Evolutionary conservation across 2,329 filamentous ascomycete genomes (phyloP), one percentile per base, ranked within the genome.

Genomic region (Sclerotinia spermophila): DNA sequence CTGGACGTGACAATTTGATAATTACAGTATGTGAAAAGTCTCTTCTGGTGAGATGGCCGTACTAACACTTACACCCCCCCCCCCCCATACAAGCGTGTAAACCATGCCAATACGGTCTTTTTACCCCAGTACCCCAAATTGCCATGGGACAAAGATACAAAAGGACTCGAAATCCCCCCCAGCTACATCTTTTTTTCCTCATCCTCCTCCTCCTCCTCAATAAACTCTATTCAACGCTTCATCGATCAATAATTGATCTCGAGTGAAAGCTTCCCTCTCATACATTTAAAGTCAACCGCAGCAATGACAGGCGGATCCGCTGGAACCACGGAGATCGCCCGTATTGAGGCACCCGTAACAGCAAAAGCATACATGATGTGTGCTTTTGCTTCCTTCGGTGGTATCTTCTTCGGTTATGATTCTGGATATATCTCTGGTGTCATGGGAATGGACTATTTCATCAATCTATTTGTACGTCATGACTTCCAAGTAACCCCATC

Each of bases 351-450:
- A 19, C 89, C 89, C 75, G 86, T 91, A 76, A 91, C 89, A 74
- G 81, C 87, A 81, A 89, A 89, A 83, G 89, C 89, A 70, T 91
- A 92, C 80, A 73, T 90, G 66, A 86, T 91, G 78, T 91, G 89
- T 80, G 89, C 87, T 74, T 92, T 91, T 74, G 89, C 89, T 72
- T 88, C 89, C 45, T 90, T 91, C 72, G 89, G 89, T 77, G 89
- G 87, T 80, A 76, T 78, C 71, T 75, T 78, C 74, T 79, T 79
- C 81, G 91, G 91, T 65, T 94, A 92, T 81, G 91, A 93, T 77
- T 92, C 90, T 56, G 91, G 91, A 75, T 92, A 91, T 82, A 92
- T 92, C 83, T 89, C 88, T 79, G 88, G 88, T 79, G 76, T 77
- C 15, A 74, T 78, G 73, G 80, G 82, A 73, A 85, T 89, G 77